Evolutionary conservation across 2,329 filamentous ascomycete genomes (phyloP), one percentile per base, ranked within the genome.

Genomic region (Zalaria sp.): DNA sequence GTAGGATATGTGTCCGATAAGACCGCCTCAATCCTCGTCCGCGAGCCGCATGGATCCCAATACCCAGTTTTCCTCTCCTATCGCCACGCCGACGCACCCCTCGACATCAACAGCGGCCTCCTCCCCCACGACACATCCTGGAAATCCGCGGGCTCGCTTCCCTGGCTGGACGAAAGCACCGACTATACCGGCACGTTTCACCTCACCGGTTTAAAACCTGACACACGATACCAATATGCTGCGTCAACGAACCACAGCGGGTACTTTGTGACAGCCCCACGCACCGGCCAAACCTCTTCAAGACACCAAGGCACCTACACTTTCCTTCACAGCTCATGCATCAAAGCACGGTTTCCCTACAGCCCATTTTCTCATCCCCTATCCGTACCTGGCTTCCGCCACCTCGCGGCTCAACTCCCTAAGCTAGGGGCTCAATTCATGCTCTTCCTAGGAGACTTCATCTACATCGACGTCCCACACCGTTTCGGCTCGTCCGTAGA

Each of bases 331-430:
- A 91, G 86, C 0, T 94, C 86, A 35, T 98, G 91, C 61, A 86
- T 96, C 53, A 84, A 95, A 52, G 81, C 83, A 7, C 81, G 86
- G 11, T 86, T 96, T 43, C 91, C 91, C 0, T 98, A 98, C 61
- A 83, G 74, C 35, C 83, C 85, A 0, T 61, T 87, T n/a, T 75
- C 85, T 34, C 85, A 95, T 56, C 77, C 89, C 0, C 69, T 96
- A 3, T 73, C 81, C 7, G 83, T 95, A 37, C 81, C 81, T 0
- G 91, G 91, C 1, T 74, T 95, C 53, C 77, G 75, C 41, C 71
- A 86, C 51, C 71, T 98, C 42, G 81, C 84, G 2, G 69, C 74
- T n/a, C 73, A 80, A 36, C 66, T 96, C 4, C 79, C 79, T 0
- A 69, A 73, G 5, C 64, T 96, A 4, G 72, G 79, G 27, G 79